Evolutionary conservation across 2,329 filamentous ascomycete genomes (phyloP).

Genomic region (Aspergillus clavatus): DNA sequence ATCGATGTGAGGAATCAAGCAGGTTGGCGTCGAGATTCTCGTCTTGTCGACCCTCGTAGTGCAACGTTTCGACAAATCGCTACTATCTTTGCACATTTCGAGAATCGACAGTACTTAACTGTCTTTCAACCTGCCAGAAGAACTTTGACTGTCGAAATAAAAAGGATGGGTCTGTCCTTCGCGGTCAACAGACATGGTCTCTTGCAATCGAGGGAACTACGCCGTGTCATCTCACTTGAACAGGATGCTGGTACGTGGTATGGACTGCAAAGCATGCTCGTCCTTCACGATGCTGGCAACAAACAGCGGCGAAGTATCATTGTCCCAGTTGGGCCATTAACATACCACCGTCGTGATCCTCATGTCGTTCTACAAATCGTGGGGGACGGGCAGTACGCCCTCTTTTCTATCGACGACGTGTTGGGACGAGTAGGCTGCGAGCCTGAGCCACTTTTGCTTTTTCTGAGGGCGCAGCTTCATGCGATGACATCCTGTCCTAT

Average conservation of each 20-base stretch:
- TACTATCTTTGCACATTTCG: too few species aligned
- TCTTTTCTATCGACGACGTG: conserved; percentile 50
- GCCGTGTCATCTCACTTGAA: conserved; percentile 49
- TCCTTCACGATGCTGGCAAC: conserved; percentile 48
- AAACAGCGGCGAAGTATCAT: conserved; percentile 48
- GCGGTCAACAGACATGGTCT: conserved; percentile 36
- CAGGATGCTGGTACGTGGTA: conserved; percentile 60
- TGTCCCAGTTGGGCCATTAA: conserved; percentile 45
- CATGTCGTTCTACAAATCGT: conserved; percentile 47
- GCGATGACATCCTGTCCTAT: conserved; percentile 56
- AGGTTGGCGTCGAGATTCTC: too few species aligned
- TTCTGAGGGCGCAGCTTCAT: conserved; percentile 56
- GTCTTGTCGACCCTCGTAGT: too few species aligned
- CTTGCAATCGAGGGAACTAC: conserved; percentile 49
- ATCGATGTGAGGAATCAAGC: too few species aligned
- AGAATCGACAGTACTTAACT: too few species aligned
- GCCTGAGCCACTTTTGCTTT: conserved; percentile 50
- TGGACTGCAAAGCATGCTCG: conserved; percentile 55
- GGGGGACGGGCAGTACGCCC: too few species aligned
- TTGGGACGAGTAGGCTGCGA: conserved; percentile 54
- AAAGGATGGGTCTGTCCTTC: too few species aligned
- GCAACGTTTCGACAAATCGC: too few species aligned
- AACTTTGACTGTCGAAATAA: too few species aligned
- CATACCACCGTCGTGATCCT: conserved; percentile 41
- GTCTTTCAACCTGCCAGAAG: too few species aligned